Base-by-base conservation (phyloP, 2,329 filamentous ascomycete species). In the Trichoderma atroviride region DNA sequence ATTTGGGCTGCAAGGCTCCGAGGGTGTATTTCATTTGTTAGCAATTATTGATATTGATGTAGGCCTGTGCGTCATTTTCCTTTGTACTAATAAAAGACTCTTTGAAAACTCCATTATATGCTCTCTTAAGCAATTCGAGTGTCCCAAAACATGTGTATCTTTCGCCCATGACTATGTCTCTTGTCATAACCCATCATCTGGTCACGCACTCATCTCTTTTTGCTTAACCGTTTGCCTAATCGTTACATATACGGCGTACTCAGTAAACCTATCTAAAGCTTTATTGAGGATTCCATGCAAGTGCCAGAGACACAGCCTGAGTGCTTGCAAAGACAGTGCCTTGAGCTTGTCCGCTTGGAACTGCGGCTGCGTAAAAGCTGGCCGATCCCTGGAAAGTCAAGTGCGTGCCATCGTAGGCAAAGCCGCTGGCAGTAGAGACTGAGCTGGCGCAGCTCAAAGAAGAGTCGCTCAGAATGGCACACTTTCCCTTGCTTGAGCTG, bases 401-500 rank as follows among this genome's bases (percentile, higher is more conserved):
- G 5, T 55, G 60, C 22, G 60, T 29, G 10, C 60, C 60, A 37
- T 63, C 60, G 22, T 53, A 63, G 14, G 22, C 60, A 55, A 63
- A 63, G 10, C 47, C 29, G 22, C 47, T 63, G 10, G 29, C 60
- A 13, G 47, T 27, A n/a, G 60, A 9, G 47, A 63, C 33, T 13
- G 60, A 63, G 33, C 29, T n/a, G 33, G 33, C 60, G 47, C 60
- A 63, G 22, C 47, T 63, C 2, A 63, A 37, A 22, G 60, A 63
- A n/a, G 43, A 63, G 31, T 63, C 60, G 33, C 60, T 63, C 60
- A 63, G 24, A 27, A 63, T 24, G 14, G 47, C 60, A 11, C 60
- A 63, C 60, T 63, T 63, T 33, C 60, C 60, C 33, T 63, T 63
- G 47, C 60, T 63, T n/a, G 60, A 53, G 47, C 24, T 63, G 1